phyloP scores from a whole-genome alignment of 352 stramenopile species.

The Phytopythium mirpurense region DNA sequence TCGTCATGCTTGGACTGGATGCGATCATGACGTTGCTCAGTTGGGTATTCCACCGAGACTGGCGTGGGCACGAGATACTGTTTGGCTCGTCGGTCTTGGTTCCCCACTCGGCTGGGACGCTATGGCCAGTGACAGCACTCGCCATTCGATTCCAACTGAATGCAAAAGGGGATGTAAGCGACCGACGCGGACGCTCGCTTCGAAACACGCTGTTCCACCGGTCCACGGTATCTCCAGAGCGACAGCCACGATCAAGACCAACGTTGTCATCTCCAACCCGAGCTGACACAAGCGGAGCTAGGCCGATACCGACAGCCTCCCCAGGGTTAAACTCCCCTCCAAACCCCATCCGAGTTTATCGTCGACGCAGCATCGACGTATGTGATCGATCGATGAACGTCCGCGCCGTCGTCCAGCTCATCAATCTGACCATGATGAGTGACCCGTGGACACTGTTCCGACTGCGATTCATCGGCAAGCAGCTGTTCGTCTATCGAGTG shows the following conservation, averaged over 20 bases:
- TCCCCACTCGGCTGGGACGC: constrained; percentile 6
- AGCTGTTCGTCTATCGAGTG: constrained; percentile 33
- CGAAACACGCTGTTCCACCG: background rate
- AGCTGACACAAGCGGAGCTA: no score
- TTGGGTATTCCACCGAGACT: background rate
- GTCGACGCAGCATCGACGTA: background rate
- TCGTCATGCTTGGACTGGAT: background rate
- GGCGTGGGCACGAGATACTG: background rate
- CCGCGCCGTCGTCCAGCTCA: constrained; percentile 23
- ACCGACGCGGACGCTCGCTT: background rate
- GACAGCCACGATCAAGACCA: background rate
- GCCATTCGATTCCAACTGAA: constrained; percentile 15
- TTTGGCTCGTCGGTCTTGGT: background rate
- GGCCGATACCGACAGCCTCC: no score
- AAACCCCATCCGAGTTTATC: background rate
- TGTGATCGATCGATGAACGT: background rate
- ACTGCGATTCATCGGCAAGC: constrained; percentile 20
- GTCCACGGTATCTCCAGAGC: background rate
- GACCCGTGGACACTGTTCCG: constrained; percentile 35
- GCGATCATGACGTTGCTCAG: background rate
- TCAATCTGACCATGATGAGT: constrained; percentile 51
- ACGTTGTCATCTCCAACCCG: background rate
- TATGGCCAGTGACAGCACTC: constrained; percentile 16
- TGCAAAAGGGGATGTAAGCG: no score
- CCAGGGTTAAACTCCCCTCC: no score